Conservation (phyloP, 345 rosid genomes). For the Crucihimalaya himalaica region DNA sequence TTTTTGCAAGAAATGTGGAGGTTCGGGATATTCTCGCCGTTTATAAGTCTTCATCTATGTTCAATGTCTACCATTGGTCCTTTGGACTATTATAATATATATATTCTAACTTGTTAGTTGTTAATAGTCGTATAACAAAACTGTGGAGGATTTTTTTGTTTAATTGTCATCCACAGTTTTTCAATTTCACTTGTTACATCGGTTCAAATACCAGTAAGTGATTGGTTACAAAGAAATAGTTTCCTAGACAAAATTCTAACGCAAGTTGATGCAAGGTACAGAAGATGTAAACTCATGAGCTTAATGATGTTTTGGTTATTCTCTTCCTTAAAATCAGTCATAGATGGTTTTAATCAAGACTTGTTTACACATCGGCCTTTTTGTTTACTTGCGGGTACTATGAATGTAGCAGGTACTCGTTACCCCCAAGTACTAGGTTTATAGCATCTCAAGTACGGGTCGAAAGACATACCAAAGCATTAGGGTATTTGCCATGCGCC, state of each 20-base stretch:
- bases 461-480: no score
- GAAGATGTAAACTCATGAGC: background rate
- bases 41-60: constrained; percentile 1
- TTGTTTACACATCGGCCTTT: background rate
- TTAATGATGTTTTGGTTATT: background rate
- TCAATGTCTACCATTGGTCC: background rate
- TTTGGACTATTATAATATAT: background rate
- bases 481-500: no score
- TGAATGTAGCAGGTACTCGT: no score
- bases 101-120: constrained; percentile 12
- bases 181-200: background rate
- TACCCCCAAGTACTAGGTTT: no score
- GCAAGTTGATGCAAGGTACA: background rate
- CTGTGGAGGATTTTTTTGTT: background rate
- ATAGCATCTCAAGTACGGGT: no score
- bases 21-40: constrained; percentile 33
- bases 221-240: background rate
- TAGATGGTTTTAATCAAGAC: no score
- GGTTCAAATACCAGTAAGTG: background rate
- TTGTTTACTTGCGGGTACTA: no score
- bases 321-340: no score
- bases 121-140: constrained; percentile 2
- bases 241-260: background rate
- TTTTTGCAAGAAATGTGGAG: constrained; percentile 34
- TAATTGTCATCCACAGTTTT: background rate